Evolutionary conservation across 306 rosid species (phyloP).

Genomic region (Argentina anserina): DNA sequence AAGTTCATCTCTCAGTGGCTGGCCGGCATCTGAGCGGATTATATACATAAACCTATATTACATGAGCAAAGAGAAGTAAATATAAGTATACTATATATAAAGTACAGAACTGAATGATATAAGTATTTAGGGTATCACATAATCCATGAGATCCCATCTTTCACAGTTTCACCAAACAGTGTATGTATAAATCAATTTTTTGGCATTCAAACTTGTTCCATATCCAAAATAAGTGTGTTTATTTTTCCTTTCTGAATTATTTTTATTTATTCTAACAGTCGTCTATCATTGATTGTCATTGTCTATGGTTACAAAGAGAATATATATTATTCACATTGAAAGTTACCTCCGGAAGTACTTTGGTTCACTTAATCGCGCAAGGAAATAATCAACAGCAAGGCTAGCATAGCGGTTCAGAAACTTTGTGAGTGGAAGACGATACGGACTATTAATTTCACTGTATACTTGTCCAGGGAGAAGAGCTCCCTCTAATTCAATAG

Average conservation of each 20-base stretch:
- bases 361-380: constrained; percentile 82
- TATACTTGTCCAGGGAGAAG: constrained; percentile 92
- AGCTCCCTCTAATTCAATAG: constrained; percentile 97
- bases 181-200: background rate
- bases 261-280: background rate
- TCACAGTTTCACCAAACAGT: background rate
- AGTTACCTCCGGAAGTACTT: constrained; percentile 90
- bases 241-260: background rate
- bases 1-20: constrained; percentile 93
- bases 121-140: too few species aligned
- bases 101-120: background rate
- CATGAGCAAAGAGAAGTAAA: constrained; percentile 7
- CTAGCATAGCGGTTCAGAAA: constrained; percentile 89
- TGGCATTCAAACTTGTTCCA: background rate
- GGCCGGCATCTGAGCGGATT: constrained; percentile 91
- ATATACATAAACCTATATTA: constrained; percentile 80
- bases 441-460: constrained; percentile 98
- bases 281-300: constrained; percentile 1
- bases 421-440: constrained; percentile 86
- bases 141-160: constrained; percentile 8
- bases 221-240: background rate
- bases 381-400: constrained; percentile 88
- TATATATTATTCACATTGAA: background rate
- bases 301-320: background rate
- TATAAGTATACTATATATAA: background rate